phyloP scores from a whole-genome alignment of 1,139 yeast genomes.

The Pichia sp. region DNA sequence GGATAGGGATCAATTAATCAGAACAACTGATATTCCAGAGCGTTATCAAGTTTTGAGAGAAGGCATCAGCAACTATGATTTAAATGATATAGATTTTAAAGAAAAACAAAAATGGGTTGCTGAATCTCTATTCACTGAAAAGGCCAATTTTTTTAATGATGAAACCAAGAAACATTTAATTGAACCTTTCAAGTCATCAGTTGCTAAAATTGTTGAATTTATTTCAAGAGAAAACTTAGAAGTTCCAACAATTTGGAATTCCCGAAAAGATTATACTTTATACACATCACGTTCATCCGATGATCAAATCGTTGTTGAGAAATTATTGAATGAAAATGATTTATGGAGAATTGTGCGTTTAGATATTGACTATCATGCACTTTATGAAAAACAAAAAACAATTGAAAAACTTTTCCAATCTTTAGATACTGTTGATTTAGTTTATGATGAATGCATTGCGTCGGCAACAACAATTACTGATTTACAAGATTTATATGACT shows the following conservation, averaged over 20 bases:
- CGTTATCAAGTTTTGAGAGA: slow-evolving; percentile 76
- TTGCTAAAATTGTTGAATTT: slow-evolving; percentile 69
- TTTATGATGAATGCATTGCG: slow-evolving; percentile 48
- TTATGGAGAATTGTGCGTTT: slow-evolving; percentile 85
- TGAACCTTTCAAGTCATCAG: slow-evolving; percentile 62
- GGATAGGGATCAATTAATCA: slow-evolving; percentile 82
- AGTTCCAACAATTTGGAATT: slow-evolving; percentile 96
- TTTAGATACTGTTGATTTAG: slow-evolving; percentile 52
- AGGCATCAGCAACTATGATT: slow-evolving; percentile 55
- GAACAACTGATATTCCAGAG: slow-evolving; percentile 88
- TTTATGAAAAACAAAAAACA: slow-evolving; percentile 67
- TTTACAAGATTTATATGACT: slow-evolving; percentile 83
- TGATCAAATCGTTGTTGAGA: slow-evolving; percentile 44
- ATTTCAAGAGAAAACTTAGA: slow-evolving; percentile 75
- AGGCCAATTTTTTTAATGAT: slow-evolving; percentile 33
- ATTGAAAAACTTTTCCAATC: slow-evolving; percentile 53
- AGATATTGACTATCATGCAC: slow-evolving; percentile 84
- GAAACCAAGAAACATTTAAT: slow-evolving; percentile 35
- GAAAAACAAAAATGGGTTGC: slow-evolving; percentile 79
- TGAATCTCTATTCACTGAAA: slow-evolving; percentile 49
- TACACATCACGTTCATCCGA: slow-evolving; percentile 43
- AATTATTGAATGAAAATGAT: slow-evolving; percentile 71
- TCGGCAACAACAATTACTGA: slow-evolving; percentile 67
- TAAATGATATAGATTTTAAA: slow-evolving; percentile 61
- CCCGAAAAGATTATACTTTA: slow-evolving; percentile 81